Evolutionary conservation across 176 grass and related monocot genomes (phyloP).

Genomic region (Metroxylon sagu): DNA sequence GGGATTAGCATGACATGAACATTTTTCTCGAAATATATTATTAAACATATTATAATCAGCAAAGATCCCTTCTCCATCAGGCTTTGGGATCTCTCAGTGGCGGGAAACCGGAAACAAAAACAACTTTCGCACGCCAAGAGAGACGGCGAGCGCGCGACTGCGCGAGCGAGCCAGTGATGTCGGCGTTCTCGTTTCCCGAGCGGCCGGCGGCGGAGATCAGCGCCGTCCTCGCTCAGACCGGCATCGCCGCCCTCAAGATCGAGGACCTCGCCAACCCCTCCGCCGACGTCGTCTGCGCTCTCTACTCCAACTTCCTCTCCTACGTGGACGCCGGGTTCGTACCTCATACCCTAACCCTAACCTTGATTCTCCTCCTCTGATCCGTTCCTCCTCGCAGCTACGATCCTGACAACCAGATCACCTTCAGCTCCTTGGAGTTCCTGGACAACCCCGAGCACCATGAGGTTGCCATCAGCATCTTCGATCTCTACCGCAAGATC

Average conservation of each 20-base stretch:
- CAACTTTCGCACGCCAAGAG: no score
- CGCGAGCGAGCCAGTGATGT: conserved; percentile 9
- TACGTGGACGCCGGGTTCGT: conserved; percentile 17
- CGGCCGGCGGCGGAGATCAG: conserved; percentile 26
- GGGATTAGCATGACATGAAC: no score
- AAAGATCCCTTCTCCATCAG: no score
- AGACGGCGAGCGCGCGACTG: no score
- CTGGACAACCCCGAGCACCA: conserved; percentile 67
- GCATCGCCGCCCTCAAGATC: conserved; percentile 28
- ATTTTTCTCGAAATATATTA: no score
- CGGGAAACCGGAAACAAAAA: no score
- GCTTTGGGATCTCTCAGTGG: no score
- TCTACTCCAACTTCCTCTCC: conserved; percentile 34
- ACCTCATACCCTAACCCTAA: background rate
- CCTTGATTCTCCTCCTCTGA: no score
- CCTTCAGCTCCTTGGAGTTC: conserved; percentile 31
- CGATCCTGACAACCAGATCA: conserved; percentile 44
- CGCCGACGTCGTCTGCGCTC: conserved; percentile 24
- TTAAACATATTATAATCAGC: no score
- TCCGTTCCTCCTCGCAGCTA: conserved; percentile 17
- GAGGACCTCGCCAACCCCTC: conserved; percentile 34
- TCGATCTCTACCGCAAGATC: conserved; percentile 26
- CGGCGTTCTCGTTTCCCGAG: conserved; percentile 39
- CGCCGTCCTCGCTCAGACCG: conserved; percentile 11
- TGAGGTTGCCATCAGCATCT: conserved; percentile 5